These are phyloP conservation scores for Penicillium robsamsonii DNA, from an alignment of 495 filamentous ascomycete species.

Conservation along the genomic window DNA sequence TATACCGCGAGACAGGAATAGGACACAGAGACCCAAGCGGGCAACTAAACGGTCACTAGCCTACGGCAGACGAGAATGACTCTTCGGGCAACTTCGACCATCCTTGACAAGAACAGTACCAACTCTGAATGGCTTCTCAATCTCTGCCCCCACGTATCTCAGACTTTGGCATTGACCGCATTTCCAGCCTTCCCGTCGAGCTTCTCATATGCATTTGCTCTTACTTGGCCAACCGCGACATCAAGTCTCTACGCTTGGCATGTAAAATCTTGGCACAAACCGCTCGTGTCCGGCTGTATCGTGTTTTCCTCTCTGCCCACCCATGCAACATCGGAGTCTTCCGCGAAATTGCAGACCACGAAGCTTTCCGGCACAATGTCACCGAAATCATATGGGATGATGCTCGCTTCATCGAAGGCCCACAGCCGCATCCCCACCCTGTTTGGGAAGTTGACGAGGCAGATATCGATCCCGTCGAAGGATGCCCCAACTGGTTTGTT, in stretches of 20 bases:
- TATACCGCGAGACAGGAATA: too few species aligned
- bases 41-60: too few species aligned
- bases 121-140: too few species aligned
- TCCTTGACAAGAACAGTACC: too few species aligned
- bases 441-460: too few species aligned
- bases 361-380: constrained; percentile 14
- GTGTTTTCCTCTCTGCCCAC: constrained; percentile 20
- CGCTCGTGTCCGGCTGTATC: constrained; percentile 11
- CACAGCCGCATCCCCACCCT: neutral
- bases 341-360: constrained; percentile 13
- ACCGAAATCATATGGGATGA: constrained; percentile 21
- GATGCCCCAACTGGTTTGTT: constrained; percentile 23
- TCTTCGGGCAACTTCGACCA: too few species aligned
- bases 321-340: constrained; percentile 17
- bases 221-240: constrained; percentile 9
- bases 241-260: constrained; percentile 16
- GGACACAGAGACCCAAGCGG: too few species aligned
- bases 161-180: too few species aligned
- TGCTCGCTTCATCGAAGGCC: constrained; percentile 8
- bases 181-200: neutral
- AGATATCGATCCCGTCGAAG: constrained; percentile 10
- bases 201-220: constrained; percentile 1
- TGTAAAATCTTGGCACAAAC: constrained; percentile 9
- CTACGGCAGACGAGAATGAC: too few species aligned
- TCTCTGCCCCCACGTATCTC: too few species aligned